A percentile compares a stretch with the other conserved stretches of the same genome.
These are phyloP conservation scores for Lomentospora prolificans DNA, from an alignment of 2,329 filamentous ascomycete species.

Conservation along the genomic window DNA sequence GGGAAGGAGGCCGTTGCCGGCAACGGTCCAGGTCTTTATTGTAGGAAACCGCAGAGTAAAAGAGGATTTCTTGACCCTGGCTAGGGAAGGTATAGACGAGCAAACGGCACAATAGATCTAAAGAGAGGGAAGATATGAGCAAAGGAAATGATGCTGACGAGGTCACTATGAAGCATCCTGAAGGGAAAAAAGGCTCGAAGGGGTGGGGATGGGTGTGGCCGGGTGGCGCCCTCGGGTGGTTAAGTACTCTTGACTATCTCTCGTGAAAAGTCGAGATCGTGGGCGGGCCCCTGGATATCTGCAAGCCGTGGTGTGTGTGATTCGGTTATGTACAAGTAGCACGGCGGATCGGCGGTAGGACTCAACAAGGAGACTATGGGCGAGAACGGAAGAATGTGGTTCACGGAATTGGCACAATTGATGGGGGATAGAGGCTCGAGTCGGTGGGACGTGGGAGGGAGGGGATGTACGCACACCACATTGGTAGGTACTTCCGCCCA, in stretches of 20 bases:
- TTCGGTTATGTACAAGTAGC: slow-evolving; percentile 2
- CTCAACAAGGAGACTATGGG: not conserved
- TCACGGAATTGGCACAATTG: not conserved
- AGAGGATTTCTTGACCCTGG: not conserved
- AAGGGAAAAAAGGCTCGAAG: not conserved
- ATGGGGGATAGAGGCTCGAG: not conserved
- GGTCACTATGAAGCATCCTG: not conserved
- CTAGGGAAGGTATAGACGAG: not conserved
- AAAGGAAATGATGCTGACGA: not conserved
- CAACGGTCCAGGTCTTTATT: not conserved
- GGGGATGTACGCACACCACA: not conserved
- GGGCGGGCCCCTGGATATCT: slow-evolving; percentile 4
- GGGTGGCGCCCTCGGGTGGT: slow-evolving; percentile 4
- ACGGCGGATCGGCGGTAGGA: slow-evolving; percentile 1
- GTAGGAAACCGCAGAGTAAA: not conserved
- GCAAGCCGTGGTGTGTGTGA: slow-evolving; percentile 3
- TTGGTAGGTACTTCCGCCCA: not conserved
- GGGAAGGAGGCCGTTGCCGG: slow-evolving; percentile 1
- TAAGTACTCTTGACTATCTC: slow-evolving; percentile 1
- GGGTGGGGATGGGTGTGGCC: slow-evolving; percentile 4
- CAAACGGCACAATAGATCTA: not conserved
- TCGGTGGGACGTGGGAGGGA: not conserved
- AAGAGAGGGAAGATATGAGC: not conserved
- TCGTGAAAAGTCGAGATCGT: not conserved
- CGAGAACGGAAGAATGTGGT: not conserved